A percentile compares a stretch with the other conserved stretches of the same genome.
Evolutionary conservation across 306 rosid genomes (phyloP).

Genomic region (Cucurbita argyrosperma): DNA sequence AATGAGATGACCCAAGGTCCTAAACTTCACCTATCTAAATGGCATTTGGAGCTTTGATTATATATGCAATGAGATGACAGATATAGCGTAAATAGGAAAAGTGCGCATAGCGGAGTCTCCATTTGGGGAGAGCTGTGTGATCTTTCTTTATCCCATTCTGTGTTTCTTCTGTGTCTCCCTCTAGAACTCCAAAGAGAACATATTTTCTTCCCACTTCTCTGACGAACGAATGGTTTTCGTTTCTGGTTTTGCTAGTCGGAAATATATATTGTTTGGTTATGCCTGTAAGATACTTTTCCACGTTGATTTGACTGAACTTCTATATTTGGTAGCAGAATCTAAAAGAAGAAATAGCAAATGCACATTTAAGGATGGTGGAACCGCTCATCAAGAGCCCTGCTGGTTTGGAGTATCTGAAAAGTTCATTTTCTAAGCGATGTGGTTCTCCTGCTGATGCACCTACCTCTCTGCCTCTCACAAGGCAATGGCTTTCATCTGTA

Average conservation of each 20-base stretch:
- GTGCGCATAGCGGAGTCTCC: neutral
- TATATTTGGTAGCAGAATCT: conserved; percentile 15
- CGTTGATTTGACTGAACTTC: neutral
- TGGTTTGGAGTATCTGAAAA: conserved; percentile 19
- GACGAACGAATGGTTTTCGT: neutral
- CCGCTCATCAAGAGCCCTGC: conserved; percentile 26
- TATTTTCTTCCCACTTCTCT: neutral
- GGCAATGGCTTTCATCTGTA: conserved; percentile 21
- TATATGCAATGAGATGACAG: neutral
- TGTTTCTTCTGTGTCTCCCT: neutral
- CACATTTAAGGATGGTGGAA: conserved; percentile 17
- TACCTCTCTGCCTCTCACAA: conserved; percentile 14
- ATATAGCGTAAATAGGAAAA: neutral
- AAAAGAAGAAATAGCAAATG: conserved; percentile 22
- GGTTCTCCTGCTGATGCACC: conserved; percentile 16
- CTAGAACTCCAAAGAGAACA: neutral
- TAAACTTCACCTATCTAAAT: neutral
- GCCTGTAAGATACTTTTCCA: neutral
- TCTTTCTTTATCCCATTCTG: no score
- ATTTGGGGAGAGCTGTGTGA: neutral
- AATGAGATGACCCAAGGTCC: neutral
- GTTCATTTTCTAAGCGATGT: conserved; percentile 15
- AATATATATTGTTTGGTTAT: neutral
- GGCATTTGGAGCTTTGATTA: neutral
- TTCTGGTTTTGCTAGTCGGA: neutral